Base-by-base conservation (phyloP, 2,329 filamentous ascomycete genomes). In the Sporothrix curviconia region DNA sequence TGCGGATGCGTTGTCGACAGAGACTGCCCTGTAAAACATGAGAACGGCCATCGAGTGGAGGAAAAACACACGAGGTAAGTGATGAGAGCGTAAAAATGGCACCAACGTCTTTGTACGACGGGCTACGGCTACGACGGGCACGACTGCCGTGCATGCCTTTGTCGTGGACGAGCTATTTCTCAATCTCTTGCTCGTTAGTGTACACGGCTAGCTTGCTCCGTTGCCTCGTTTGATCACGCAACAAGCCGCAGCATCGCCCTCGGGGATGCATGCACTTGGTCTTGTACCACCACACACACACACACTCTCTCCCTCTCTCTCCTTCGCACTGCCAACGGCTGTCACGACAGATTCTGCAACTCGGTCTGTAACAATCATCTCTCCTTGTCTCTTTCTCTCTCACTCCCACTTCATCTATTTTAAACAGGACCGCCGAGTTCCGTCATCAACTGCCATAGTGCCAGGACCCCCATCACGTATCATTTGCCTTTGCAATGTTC, bases 271-370 rank as follows among this genome's bases (percentile, higher is more conserved):
- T 19, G 28, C 44, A 19, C 28, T 49, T 49, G 32, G 44, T 24
- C 14, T 24, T 43, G 40, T 30, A 2, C 42, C 3, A n/a, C 9
- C 15, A 32, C 24, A n/a, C 25, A 32, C 15, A 8, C 49, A 40
- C 15, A 53, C 34, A 25, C 25, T n/a, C n/a, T n/a, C n/a, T n/a
- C 19, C 36, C 36, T 30, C 25, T 43, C 36, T n/a, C 50, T 30
- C 50, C 32, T 40, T 25, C n/a, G 39, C 50, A 40, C n/a, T 1
- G 11, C 37, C 30, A 15, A 22, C 36, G 17, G 51, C 39, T 54
- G 4, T 9, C 51, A 54, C 39, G 19, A 25, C 51, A 54, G 25
- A 54, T 43, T 43, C 51, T 54, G 39, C 51, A 54, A 54, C 51
- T n/a, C 39, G 28, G 25, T 32, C 51, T 54, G 39, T 28, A 28